Evolutionary conservation across 306 rosid species (phyloP).

Genomic region (Myrica gale): DNA sequence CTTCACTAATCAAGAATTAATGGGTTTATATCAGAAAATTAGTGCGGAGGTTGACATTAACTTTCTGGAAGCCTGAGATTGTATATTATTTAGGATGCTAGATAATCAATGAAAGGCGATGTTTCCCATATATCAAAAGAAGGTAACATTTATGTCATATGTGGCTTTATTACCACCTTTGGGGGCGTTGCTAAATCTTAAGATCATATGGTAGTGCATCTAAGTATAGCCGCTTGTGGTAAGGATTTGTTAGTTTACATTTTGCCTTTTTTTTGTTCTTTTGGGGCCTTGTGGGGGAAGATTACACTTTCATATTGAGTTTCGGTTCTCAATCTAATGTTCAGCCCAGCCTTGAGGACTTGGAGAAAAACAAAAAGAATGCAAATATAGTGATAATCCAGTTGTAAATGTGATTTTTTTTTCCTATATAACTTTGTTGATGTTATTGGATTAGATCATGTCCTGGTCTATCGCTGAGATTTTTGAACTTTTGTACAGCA

Average conservation of each 20-base stretch:
- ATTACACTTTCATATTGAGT: not conserved
- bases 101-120: not conserved
- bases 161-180: too few relatives aligned
- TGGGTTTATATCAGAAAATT: not conserved
- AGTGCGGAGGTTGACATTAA: not conserved
- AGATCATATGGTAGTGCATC: too few relatives aligned
- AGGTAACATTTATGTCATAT: too few relatives aligned
- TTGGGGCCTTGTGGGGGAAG: not conserved
- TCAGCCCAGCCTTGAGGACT: not conserved
- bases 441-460: not conserved
- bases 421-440: not conserved
- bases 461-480: conserved; percentile 14
- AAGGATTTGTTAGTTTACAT: too few relatives aligned
- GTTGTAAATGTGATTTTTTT: not conserved
- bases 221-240: too few relatives aligned
- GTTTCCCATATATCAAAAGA: not conserved
- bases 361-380: not conserved
- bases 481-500: conserved; percentile 35
- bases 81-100: conserved; percentile 4
- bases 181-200: too few relatives aligned
- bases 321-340: not conserved
- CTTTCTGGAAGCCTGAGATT: not conserved
- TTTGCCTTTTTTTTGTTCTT: not conserved
- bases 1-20: not conserved
- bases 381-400: too few relatives aligned